Evolutionary conservation across 495 filamentous ascomycete species (phyloP).

Genomic region (Oidiodendron maius): DNA sequence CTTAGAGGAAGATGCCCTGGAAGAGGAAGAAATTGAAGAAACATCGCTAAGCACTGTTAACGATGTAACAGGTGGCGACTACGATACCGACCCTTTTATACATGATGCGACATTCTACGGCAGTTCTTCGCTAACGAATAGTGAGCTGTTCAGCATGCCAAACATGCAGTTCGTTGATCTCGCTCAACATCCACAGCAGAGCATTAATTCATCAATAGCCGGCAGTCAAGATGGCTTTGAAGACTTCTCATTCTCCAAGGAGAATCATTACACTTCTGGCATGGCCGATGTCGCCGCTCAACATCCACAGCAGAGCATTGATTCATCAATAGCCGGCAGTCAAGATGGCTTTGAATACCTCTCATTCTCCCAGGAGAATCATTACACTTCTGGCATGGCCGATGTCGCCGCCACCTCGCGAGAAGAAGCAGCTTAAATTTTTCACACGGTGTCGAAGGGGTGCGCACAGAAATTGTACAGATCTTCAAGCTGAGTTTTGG

Average conservation of each 20-base stretch:
- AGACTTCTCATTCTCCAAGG: slow-evolving; percentile 1
- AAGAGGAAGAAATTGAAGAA: slow-evolving; percentile 17
- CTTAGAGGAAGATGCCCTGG: slow-evolving; percentile 14
- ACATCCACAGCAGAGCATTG: no score
- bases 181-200: slow-evolving; percentile 7
- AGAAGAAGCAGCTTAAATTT: no score
- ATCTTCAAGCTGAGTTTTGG: no score
- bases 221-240: slow-evolving; percentile 10
- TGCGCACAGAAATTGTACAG: no score
- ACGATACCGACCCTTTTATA: slow-evolving; percentile 1
- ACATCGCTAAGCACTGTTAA: neutral
- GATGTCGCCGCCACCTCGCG: no score
- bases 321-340: no score
- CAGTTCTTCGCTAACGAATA: slow-evolving; percentile 5
- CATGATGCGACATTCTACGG: neutral
- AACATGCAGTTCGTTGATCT: slow-evolving; percentile 15
- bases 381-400: no score
- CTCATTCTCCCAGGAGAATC: no score
- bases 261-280: no score
- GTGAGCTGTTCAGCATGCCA: slow-evolving; percentile 13
- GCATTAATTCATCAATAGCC: slow-evolving; percentile 2
- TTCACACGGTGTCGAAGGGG: no score
- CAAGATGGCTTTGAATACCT: no score
- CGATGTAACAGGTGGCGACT: neutral
- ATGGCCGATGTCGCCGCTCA: no score